Evolutionary conservation across 495 filamentous ascomycete species (phyloP), one percentile per base, ranked within the genome.

Genomic region (Aspergillus bridgeri): DNA sequence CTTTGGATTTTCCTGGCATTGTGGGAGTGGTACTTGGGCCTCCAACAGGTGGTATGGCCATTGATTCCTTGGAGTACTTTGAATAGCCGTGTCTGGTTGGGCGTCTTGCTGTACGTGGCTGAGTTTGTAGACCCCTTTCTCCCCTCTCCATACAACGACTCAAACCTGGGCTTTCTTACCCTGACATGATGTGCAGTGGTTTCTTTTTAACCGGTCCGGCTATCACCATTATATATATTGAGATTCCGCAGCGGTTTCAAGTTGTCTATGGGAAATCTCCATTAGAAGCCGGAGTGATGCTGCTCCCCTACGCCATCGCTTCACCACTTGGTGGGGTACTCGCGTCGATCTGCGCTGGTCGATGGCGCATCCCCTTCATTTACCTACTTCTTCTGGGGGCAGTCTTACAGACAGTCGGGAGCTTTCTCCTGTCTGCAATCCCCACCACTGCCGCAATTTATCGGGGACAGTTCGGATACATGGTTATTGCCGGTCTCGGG

Each of bases 201-300:
- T 83, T 79, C 15, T 69, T 86, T 19, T 66, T 80, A 18, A 78
- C 75, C 0, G 85, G 85, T 3, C 79, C 81, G 19, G 61, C 80
- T 5, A 81, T 83, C 54, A 75, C 81, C 18, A 65, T n/a, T 79
- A 5, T 72, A 80, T 11, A 71, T 83, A 77, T 85, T 56, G 73
- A 78, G 48, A 66, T 86, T 3, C 84, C 84, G 5, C 77, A 85
- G 50, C 70, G 79, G 5, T 80, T 84, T 27, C 82, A 86, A 54
- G 75, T 81, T 33, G 78, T 83, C 48, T 80, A 83, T 57, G 66
- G 66, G 19, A 43, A 48, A 42, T 63, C 61, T 0, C 59, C 70
- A 3, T 44, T 74, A 29, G 57, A 53, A 1, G 67, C 84, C 0
- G 85, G 83, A 2, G 65, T 82, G 25, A 71, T 82, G 54, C 66